These are phyloP conservation scores for Dioszegia crocea DNA, from an alignment of 768 basidiomycete species.

Conservation along the genomic window DNA sequence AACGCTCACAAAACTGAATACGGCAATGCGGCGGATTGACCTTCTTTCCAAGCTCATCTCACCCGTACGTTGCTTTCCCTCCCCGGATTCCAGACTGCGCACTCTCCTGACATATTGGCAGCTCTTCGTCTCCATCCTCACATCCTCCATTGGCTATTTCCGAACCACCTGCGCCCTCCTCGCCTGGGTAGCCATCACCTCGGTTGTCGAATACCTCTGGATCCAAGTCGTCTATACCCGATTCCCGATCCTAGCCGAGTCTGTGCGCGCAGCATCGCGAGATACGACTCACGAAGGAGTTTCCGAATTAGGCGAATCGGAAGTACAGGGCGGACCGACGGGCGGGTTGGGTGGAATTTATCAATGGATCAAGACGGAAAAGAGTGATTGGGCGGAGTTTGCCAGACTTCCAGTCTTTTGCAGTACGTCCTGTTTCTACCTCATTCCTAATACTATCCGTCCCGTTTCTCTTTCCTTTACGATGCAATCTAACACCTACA, in stretches of 20 bases:
- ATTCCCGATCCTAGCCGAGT: slow-evolving; percentile 31
- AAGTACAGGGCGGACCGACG: background rate
- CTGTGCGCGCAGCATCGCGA: background rate
- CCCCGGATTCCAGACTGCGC: background rate
- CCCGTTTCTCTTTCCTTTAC: background rate
- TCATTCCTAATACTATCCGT: background rate
- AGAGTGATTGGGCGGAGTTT: slow-evolving; percentile 40
- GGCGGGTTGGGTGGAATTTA: background rate
- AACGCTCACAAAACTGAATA: slow-evolving; percentile 40
- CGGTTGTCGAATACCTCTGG: slow-evolving; percentile 41
- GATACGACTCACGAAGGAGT: background rate
- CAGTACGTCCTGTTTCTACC: slow-evolving; percentile 13
- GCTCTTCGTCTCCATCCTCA: slow-evolving; percentile 45
- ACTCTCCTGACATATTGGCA: slow-evolving; percentile 1
- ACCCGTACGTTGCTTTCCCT: slow-evolving; percentile 21
- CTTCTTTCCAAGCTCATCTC: slow-evolving; percentile 39
- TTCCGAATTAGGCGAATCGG: background rate
- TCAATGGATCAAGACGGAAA: slow-evolving; percentile 9
- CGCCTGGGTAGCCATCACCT: slow-evolving; percentile 20
- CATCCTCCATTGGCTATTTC: slow-evolving; percentile 29
- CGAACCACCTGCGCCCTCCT: slow-evolving; percentile 23
- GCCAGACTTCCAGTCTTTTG: slow-evolving; percentile 41
- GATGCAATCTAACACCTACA: background rate
- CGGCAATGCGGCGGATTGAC: slow-evolving; percentile 41
- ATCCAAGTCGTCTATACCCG: slow-evolving; percentile 39